A percentile compares a stretch with the other conserved stretches of the same genome.
Conservation (phyloP, 2,329 filamentous ascomycete species). For the Zymoseptoria ardabiliae region DNA sequence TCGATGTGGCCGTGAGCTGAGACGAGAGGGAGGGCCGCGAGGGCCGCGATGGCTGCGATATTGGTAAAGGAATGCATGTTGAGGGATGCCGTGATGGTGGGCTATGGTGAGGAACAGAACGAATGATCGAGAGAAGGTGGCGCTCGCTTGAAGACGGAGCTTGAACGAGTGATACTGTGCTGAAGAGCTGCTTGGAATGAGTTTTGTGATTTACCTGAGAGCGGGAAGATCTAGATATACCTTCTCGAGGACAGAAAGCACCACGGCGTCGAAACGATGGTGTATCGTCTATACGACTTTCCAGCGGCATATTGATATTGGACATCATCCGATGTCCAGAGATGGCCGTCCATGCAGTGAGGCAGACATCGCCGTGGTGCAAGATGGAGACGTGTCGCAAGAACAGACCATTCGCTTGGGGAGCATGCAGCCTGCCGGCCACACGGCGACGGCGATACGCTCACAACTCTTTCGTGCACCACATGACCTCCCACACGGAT, state of each 20-base stretch:
- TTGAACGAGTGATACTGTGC: not conserved
- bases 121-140: not conserved
- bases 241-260: not conserved
- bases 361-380: not conserved
- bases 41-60: conserved; percentile 10
- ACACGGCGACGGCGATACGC: not conserved
- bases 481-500: not conserved
- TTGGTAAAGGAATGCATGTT: conserved; percentile 15
- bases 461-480: not conserved
- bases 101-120: not conserved
- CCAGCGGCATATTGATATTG: not conserved
- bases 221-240: conserved; percentile 5
- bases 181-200: not conserved
- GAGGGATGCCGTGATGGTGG: not conserved
- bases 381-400: not conserved
- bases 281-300: not conserved
- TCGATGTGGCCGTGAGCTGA: conserved; percentile 40
- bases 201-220: conserved; percentile 1
- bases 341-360: not conserved
- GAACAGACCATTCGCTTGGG: not conserved
- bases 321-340: not conserved
- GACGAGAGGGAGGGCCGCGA: conserved; percentile 25
- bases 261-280: not conserved
- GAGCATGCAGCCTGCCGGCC: not conserved
- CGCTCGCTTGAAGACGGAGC: not conserved